Percentiles rank a stretch among this genome's conserved stretches.
phyloP scores from a whole-genome alignment of 306 rosid genomes.

The Arachis hypogaea region DNA sequence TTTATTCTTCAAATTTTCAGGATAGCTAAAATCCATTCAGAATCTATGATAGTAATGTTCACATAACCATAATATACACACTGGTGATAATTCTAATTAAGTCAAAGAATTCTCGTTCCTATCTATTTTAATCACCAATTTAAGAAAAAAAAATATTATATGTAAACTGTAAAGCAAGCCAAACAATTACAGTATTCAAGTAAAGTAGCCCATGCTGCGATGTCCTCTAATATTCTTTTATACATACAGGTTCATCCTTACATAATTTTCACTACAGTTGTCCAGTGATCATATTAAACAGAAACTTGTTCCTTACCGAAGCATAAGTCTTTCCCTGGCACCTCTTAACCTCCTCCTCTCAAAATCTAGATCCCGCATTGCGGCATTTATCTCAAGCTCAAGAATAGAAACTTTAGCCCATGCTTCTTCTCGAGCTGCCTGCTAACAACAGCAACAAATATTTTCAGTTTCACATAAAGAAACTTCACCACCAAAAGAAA shows the following conservation, averaged over 20 bases:
- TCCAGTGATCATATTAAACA: constrained; percentile 11
- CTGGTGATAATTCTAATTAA: constrained; percentile 22
- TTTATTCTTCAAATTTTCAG: not conserved
- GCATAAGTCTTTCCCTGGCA: constrained; percentile 94
- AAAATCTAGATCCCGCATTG: constrained; percentile 84
- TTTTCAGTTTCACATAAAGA: constrained; percentile 28
- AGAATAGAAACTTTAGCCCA: constrained; percentile 94
- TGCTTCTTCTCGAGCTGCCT: constrained; percentile 99
- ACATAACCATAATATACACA: constrained; percentile 1
- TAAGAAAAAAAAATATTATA: not conserved
- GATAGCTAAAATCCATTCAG: constrained; percentile 28
- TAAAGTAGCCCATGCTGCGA: constrained; percentile 1
- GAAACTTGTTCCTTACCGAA: constrained; percentile 56
- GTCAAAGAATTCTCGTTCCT: not conserved
- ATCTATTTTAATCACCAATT: not conserved
- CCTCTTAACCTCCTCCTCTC: constrained; percentile 85
- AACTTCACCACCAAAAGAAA: constrained; percentile 8
- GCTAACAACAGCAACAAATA: constrained; percentile 75
- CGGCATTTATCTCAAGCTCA: constrained; percentile 91
- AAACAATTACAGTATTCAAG: constrained; percentile 18
- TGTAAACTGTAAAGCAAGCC: not conserved
- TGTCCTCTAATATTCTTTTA: constrained; percentile 15
- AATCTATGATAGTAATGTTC: constrained; percentile 24
- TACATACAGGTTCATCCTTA: not conserved
- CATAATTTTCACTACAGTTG: constrained; percentile 8